Evolutionary conservation across 78 protist species (phyloP), one percentile per base, ranked within the genome.

Genomic region (Creolimax fragrantissima): DNA sequence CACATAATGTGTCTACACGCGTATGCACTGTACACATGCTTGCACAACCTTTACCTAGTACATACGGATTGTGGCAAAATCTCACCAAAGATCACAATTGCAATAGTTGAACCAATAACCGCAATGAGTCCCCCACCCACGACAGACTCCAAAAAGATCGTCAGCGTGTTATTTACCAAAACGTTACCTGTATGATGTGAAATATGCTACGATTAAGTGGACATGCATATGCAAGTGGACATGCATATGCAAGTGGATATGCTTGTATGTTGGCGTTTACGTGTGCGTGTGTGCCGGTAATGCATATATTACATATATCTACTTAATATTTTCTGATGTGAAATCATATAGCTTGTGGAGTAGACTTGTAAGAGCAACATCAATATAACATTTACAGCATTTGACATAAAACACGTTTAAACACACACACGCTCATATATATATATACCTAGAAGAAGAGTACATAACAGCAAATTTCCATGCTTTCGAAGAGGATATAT

Each of bases 381-480:
- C 74, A 1, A 58, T 24, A 58, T 58, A 32, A 1, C 74, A 58
- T 32, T 58, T n/a, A n/a, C n/a, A n/a, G n/a, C n/a, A n/a, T n/a
- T n/a, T n/a, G n/a, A n/a, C n/a, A n/a, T n/a, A n/a, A n/a, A n/a
- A n/a, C n/a, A n/a, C n/a, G n/a, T n/a, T n/a, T n/a, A n/a, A n/a
- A n/a, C n/a, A n/a, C n/a, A n/a, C n/a, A n/a, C n/a, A n/a, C n/a
- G n/a, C n/a, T n/a, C n/a, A n/a, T 17, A 58, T 58, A 24, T 1
- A 58, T 58, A 58, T 24, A 24, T 98, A 43, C 99, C 98, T 43
- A 98, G 90, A 81, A 98, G 94, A 4, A 98, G 92, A 3, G 99
- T 98, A 95, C 98, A 97, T 7, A 98, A 95, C 85, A 98, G 94
- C 6, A 96, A 91, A 93, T 98, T 97, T 43, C 98, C 99, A 4